A percentile compares a stretch with the other conserved stretches of the same genome.
Evolutionary conservation across 768 basidiomycete species (phyloP).

Genomic region (Termitomyces sp.): DNA sequence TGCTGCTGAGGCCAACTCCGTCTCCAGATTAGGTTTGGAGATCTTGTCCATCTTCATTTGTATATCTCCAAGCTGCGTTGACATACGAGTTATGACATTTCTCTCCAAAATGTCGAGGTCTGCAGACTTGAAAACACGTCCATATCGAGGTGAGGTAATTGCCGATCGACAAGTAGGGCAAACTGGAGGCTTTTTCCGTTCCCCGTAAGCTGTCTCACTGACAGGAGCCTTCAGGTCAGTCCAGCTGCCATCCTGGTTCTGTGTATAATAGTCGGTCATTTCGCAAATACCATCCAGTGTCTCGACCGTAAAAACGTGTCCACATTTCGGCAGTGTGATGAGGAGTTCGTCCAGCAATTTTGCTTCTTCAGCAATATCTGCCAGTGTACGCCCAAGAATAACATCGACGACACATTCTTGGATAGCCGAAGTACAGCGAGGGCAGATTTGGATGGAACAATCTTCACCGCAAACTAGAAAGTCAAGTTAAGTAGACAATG

Average conservation of each 20-base stretch:
- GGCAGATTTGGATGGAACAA: slow-evolving; percentile 52
- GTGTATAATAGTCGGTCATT: slow-evolving; percentile 46
- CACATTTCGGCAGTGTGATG: slow-evolving; percentile 57
- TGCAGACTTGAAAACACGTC: slow-evolving; percentile 56
- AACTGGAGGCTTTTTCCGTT: slow-evolving; percentile 35
- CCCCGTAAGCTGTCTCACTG: slow-evolving; percentile 11
- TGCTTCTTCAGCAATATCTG: slow-evolving; percentile 37
- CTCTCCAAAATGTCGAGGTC: slow-evolving; percentile 61
- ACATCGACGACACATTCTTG: slow-evolving; percentile 50
- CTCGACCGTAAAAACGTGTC: slow-evolving; percentile 67
- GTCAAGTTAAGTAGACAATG: not conserved
- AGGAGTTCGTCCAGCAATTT: slow-evolving; percentile 42
- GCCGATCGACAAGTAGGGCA: slow-evolving; percentile 61
- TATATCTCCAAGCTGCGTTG: slow-evolving; percentile 31
- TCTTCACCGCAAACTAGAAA: slow-evolving; percentile 61
- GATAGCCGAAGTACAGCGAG: slow-evolving; percentile 37
- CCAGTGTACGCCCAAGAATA: slow-evolving; percentile 46
- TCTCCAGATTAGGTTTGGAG: slow-evolving; percentile 18
- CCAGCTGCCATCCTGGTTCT: slow-evolving; percentile 36
- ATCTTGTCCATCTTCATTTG: slow-evolving; percentile 24
- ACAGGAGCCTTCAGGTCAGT: slow-evolving; percentile 37
- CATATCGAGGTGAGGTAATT: slow-evolving; percentile 56
- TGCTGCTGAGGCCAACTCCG: slow-evolving; percentile 6
- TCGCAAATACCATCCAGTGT: slow-evolving; percentile 59
- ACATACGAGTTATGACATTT: slow-evolving; percentile 53